Conservation (phyloP, 192 early-diverging fungal genomes). For the Lunasporangiospora selenospora region DNA sequence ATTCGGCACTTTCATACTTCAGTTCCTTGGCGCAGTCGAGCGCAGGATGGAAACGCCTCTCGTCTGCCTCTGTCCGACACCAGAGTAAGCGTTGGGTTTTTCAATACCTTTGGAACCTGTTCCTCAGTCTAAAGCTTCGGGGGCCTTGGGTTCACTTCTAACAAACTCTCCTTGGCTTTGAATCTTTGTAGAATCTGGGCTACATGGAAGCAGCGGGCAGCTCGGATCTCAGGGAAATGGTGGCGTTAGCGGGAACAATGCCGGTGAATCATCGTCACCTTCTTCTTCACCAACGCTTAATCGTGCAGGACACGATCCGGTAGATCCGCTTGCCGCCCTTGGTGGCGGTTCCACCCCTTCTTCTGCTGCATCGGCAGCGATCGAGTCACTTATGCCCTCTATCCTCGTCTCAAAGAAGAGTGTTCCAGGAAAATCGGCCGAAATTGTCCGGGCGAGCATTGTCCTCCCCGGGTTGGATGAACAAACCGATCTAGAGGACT, state of each 20-base stretch:
- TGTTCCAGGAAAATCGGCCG: constrained; percentile 48
- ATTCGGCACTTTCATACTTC: constrained; percentile 42
- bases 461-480: constrained; percentile 43
- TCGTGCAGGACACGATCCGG: constrained; percentile 4
- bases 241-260: neutral
- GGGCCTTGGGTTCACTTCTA: too few relatives aligned
- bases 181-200: too few relatives aligned
- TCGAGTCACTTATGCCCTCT: constrained; percentile 36
- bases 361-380: constrained; percentile 41
- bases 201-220: too few relatives aligned
- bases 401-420: constrained; percentile 42
- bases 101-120: too few relatives aligned
- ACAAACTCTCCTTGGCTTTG: too few relatives aligned
- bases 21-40: constrained; percentile 42
- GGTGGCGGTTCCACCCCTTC: constrained; percentile 14
- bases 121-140: too few relatives aligned
- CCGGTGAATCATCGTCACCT: constrained; percentile 11
- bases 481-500: constrained; percentile 50
- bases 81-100: constrained; percentile 18
- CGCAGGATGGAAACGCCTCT: constrained; percentile 43
- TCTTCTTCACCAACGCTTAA: constrained; percentile 22
- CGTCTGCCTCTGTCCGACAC: constrained; percentile 31
- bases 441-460: constrained; percentile 46
- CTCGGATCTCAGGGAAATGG: constrained; percentile 16
- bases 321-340: constrained; percentile 9